Conservation (phyloP, 257 asterid genomes). For the Cordia subcordata region DNA sequence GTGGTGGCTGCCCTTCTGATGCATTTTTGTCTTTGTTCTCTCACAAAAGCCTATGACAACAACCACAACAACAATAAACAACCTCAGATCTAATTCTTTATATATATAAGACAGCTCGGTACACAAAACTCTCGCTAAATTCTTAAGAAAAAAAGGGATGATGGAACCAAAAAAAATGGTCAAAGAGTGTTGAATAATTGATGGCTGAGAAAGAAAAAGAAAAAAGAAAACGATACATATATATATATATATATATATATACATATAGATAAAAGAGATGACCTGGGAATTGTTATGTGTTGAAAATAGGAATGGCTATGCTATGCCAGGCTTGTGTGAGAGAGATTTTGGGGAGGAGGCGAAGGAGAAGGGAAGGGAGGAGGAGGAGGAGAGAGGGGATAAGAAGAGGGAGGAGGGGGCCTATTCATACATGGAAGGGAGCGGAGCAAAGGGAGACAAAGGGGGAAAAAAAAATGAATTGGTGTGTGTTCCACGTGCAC, state of each 20-base stretch:
- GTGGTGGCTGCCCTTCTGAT: constrained; percentile 12
- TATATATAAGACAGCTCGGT: no score
- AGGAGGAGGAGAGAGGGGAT: neutral
- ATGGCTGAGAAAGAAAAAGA: neutral
- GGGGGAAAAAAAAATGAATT: neutral
- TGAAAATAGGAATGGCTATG: neutral
- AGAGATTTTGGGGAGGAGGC: constrained; percentile 18
- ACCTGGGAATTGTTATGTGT: constrained; percentile 9
- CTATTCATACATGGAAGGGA: constrained; percentile 19
- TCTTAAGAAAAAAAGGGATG: neutral
- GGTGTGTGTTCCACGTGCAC: neutral
- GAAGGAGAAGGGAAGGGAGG: constrained; percentile 1
- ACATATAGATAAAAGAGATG: no score
- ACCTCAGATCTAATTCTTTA: neutral
- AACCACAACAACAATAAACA: constrained; percentile 17
- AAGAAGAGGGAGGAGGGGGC: neutral
- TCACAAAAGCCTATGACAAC: neutral
- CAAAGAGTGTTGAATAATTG: no score
- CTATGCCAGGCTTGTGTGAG: constrained; percentile 4
- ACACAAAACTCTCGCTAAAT: no score
- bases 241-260: no score
- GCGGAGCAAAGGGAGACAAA: neutral
- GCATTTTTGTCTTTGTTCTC: constrained; percentile 25
- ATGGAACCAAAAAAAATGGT: neutral
- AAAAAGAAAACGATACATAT: no score